Conservation (phyloP, 2,329 filamentous ascomycete species). For the Aspergillus viridinutans region DNA sequence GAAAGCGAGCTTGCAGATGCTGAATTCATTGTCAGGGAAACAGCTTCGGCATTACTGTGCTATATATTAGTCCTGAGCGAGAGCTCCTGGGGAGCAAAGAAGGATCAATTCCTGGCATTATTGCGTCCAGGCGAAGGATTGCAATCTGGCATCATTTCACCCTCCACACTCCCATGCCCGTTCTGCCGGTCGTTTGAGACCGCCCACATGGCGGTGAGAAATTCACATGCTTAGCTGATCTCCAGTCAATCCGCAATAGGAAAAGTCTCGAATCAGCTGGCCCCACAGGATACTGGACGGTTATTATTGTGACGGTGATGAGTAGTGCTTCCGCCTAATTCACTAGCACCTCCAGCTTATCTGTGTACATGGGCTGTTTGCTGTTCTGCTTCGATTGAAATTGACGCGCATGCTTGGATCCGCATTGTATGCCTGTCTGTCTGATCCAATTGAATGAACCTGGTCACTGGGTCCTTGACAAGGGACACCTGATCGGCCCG, state of each 20-base stretch:
- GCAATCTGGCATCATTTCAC: slow-evolving; percentile 31
- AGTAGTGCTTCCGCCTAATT: slow-evolving; percentile 3
- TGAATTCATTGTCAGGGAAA: slow-evolving; percentile 27
- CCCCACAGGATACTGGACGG: neutral
- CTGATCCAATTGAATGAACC: slow-evolving; percentile 5
- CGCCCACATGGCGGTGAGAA: slow-evolving; percentile 21
- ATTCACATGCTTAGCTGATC: neutral
- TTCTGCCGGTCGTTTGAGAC: slow-evolving; percentile 21
- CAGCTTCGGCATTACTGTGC: slow-evolving; percentile 4
- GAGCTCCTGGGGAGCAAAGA: neutral
- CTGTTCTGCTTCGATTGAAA: neutral
- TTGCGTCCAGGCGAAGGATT: slow-evolving; percentile 1
- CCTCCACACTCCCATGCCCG: slow-evolving; percentile 15
- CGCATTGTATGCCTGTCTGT: slow-evolving; percentile 6
- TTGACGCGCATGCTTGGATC: neutral
- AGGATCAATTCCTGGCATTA: neutral
- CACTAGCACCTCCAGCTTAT: slow-evolving; percentile 9
- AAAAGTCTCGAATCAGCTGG: neutral
- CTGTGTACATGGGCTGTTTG: slow-evolving; percentile 6
- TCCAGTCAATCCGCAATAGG: slow-evolving; percentile 15
- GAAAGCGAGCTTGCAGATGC: slow-evolving; percentile 39
- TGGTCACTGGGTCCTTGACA: slow-evolving; percentile 5
- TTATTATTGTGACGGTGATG: slow-evolving; percentile 2
- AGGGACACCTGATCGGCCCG: slow-evolving; percentile 18
- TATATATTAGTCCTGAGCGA: neutral